Evolutionary conservation across 2,329 filamentous ascomycete genomes (phyloP).

Genomic region (Nemania sp.): DNA sequence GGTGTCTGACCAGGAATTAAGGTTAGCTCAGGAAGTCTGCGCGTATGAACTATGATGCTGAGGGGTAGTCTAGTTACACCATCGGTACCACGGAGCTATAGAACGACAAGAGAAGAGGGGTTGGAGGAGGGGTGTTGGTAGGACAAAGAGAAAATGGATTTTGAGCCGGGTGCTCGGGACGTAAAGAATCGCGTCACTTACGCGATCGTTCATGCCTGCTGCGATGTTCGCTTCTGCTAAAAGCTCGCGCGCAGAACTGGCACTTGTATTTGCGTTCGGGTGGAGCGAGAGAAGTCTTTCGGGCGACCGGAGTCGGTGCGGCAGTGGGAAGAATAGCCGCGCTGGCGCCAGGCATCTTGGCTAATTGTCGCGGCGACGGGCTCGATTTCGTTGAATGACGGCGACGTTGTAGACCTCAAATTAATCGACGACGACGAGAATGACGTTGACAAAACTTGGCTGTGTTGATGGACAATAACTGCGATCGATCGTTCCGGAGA

Average conservation of each 20-base stretch:
- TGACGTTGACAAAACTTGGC: slow-evolving; percentile 22
- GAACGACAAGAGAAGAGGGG: slow-evolving; percentile 32
- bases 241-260: slow-evolving; percentile 96
- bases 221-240: slow-evolving; percentile 95
- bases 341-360: slow-evolving; percentile 70
- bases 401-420: slow-evolving; percentile 21
- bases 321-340: slow-evolving; percentile 66
- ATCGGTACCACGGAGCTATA: slow-evolving; percentile 17
- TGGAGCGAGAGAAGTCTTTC: slow-evolving; percentile 70
- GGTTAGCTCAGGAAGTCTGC: slow-evolving; percentile 32
- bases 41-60: slow-evolving; percentile 23
- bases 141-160: slow-evolving; percentile 18
- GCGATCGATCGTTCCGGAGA: slow-evolving; percentile 34
- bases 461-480: slow-evolving; percentile 30
- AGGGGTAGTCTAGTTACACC: slow-evolving; percentile 28
- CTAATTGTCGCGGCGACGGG: slow-evolving; percentile 37
- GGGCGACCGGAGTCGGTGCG: slow-evolving; percentile 69
- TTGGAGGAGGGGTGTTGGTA: slow-evolving; percentile 21
- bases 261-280: slow-evolving; percentile 99
- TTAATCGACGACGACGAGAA: slow-evolving; percentile 25
- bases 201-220: slow-evolving; percentile 96
- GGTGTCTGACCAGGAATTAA: slow-evolving; percentile 69
- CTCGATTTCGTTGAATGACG: slow-evolving; percentile 21
- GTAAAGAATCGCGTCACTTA: slow-evolving; percentile 61
- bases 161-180: slow-evolving; percentile 14